Percentiles rank a stretch among this genome's conserved stretches.
phyloP scores from a whole-genome alignment of 495 filamentous ascomycete species.

The Penicillium samsonianum region DNA sequence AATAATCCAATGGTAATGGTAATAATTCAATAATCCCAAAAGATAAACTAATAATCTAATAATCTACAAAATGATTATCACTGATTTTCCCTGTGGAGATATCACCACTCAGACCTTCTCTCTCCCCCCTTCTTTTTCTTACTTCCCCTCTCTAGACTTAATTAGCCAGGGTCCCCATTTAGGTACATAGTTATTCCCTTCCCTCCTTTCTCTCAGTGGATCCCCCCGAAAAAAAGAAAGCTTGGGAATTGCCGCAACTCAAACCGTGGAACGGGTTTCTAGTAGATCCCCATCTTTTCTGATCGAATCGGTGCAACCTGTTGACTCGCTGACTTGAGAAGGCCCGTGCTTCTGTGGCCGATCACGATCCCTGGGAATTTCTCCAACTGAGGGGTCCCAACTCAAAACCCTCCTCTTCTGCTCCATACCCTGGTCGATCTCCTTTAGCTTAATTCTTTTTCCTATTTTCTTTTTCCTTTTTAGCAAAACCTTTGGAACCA shows the following conservation, averaged over 20 bases:
- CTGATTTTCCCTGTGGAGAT: conserved; percentile 3
- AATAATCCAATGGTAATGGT: no score
- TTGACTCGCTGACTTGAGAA: conserved; percentile 28
- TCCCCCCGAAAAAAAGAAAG: conserved; percentile 12
- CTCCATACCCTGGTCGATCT: conserved; percentile 41
- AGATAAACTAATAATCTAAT: no score
- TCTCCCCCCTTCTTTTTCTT: not conserved
- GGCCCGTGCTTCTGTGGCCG: conserved; percentile 45
- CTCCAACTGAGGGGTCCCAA: conserved; percentile 36
- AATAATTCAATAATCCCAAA: conserved; percentile 4
- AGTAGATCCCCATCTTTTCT: conserved; percentile 29
- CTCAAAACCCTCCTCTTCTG: conserved; percentile 35
- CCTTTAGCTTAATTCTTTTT: conserved; percentile 32
- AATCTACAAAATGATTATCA: conserved; percentile 2
- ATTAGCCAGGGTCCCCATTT: not conserved
- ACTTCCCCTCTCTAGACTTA: not conserved
- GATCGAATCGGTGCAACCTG: conserved; percentile 38
- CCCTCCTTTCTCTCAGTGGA: conserved; percentile 3
- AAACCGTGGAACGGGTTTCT: conserved; percentile 36
- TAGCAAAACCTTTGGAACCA: not conserved
- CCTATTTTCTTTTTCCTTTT: conserved; percentile 2
- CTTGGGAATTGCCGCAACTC: conserved; percentile 37
- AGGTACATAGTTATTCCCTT: conserved; percentile 7
- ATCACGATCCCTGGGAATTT: conserved; percentile 44
- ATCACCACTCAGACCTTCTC: conserved; percentile 3